Conservation (phyloP, 2,329 filamentous ascomycete species). For the Penicillium sp. region DNA sequence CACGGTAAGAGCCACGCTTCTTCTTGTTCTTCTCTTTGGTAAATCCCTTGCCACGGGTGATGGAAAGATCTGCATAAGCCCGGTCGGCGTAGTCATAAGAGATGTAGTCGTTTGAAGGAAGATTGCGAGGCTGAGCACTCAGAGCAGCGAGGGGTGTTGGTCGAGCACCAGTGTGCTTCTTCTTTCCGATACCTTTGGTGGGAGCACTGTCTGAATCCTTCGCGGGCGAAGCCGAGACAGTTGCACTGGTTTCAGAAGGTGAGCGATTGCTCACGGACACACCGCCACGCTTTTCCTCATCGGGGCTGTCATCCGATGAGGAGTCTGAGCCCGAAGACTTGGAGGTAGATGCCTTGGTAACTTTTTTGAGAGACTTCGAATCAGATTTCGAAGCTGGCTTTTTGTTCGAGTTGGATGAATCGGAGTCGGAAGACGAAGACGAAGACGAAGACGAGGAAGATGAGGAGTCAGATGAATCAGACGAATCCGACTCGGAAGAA, state of each 20-base stretch:
- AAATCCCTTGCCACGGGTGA: constrained; percentile 93
- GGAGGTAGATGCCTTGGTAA: constrained; percentile 35
- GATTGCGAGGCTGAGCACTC: constrained; percentile 59
- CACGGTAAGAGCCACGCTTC: constrained; percentile 83
- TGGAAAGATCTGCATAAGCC: constrained; percentile 79
- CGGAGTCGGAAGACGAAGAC: constrained; percentile 14
- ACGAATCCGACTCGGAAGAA: constrained; percentile 28
- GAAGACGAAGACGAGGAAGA: constrained; percentile 12
- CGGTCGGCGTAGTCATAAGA: constrained; percentile 82
- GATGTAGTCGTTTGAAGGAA: constrained; percentile 76
- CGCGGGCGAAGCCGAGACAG: constrained; percentile 27
- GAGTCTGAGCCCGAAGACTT: constrained; percentile 30
- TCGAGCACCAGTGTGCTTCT: constrained; percentile 48
- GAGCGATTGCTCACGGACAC: constrained; percentile 16
- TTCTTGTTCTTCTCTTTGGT: constrained; percentile 99
- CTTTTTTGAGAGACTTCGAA: constrained; percentile 30
- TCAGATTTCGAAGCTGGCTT: constrained; percentile 22
- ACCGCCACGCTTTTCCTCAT: constrained; percentile 23
- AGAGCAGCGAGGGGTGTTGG: constrained; percentile 71
- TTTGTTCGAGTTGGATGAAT: constrained; percentile 24
- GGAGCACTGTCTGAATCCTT: constrained; percentile 40
- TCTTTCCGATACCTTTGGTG: constrained; percentile 26
- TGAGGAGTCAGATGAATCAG: constrained; percentile 12
- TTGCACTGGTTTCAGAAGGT: constrained; percentile 30
- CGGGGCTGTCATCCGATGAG: constrained; percentile 20